Conservation (phyloP, 2,329 filamentous ascomycete species). For the Botryosphaeria dothidea region DNA sequence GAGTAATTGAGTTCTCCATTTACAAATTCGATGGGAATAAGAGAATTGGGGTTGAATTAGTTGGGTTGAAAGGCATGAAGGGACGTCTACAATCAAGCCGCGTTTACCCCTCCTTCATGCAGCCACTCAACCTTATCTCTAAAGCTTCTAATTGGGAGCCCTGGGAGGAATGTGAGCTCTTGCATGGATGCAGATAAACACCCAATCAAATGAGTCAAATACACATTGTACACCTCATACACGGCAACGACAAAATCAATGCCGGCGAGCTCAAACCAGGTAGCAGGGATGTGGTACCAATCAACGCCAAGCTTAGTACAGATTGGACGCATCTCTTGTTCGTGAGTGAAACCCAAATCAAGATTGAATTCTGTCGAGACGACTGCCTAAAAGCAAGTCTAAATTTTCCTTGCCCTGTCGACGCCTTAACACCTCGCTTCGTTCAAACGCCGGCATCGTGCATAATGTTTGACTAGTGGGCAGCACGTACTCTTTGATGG, state of each 20-base stretch:
- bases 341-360: background rate
- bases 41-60: background rate
- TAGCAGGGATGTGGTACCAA: no score
- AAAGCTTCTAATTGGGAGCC: background rate
- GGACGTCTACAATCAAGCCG: background rate
- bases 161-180: background rate
- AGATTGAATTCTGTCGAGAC: background rate
- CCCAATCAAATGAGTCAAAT: background rate
- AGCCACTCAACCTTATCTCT: background rate
- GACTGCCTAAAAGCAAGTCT: constrained; percentile 2
- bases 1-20: background rate
- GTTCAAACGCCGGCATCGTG: constrained; percentile 10
- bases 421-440: constrained; percentile 10
- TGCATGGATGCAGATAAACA: background rate
- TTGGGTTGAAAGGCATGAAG: background rate
- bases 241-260: no score
- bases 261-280: no score
- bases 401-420: background rate
- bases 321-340: background rate
- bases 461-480: background rate
- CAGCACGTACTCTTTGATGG: constrained; percentile 4
- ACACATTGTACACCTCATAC: background rate
- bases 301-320: background rate
- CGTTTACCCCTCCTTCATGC: constrained; percentile 1
- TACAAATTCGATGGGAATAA: background rate